Evolutionary conservation across 495 filamentous ascomycete species (phyloP), one percentile per base, ranked within the genome.

Genomic region (Penicillium salamii): DNA sequence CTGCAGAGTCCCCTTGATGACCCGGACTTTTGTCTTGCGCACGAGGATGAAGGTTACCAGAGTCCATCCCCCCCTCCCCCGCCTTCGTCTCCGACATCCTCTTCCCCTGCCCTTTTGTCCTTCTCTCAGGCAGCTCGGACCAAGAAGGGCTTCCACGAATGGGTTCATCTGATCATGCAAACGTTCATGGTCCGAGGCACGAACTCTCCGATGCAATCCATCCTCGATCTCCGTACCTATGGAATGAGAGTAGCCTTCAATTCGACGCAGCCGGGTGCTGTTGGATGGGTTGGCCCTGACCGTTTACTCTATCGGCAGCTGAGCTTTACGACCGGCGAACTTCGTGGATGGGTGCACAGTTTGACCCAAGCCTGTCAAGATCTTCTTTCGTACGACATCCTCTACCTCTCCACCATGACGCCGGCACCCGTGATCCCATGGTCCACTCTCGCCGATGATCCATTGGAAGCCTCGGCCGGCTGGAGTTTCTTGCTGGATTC

Each of bases 221-320:
- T 66, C 14, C 52, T 68, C 5, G 39, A 66, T 54, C 59, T 58
- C 41, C 54, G 46, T 0, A 67, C 32, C 24, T 70, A 68, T 47
- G 26, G 61, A 14, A 46, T 66, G 14, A 65, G 66, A 54, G 57
- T 69, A 35, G 33, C 64, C 55, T 68, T 63, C 41, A 68, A 57
- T 36, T 68, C 36, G 5, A 61, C 20, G 1, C 8, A 14, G 11
- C 18, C 12, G 0, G 48, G 50, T 3, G 14, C 54, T 43, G 24
- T 61, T 0, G 15, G 1, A n/a, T 61, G 35, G 54, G 24, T 23
- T 17, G 42, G 50, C 11, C 1, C 31, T 1, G 28, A 57, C 14
- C 15, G 49, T 31, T 15, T 54, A 17, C 29, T 50, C 7, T 57
- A 57, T 26, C 40, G 54, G 28, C 13, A 53, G 0, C 1, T 57